A percentile compares a stretch with the other conserved stretches of the same genome.
These are phyloP conservation scores for Pelargonium citronellum DNA, from an alignment of 441 rosid species.

Conservation along the genomic window DNA sequence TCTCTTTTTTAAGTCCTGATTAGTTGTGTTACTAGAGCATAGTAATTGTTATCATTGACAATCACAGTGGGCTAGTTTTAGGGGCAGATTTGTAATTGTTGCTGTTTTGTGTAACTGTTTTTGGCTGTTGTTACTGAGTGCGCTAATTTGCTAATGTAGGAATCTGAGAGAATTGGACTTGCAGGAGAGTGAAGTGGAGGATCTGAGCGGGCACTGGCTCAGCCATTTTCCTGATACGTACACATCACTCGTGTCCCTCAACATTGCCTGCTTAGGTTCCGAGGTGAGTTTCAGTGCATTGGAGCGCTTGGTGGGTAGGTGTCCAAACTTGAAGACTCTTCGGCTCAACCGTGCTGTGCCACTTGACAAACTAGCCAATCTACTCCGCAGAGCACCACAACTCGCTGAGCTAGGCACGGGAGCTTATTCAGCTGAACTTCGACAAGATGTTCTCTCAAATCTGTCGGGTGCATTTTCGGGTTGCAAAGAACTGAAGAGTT, in stretches of 20 bases:
- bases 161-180: constrained; percentile 75
- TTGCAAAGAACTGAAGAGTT: constrained; percentile 54
- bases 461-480: constrained; percentile 39
- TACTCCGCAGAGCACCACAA: constrained; percentile 58
- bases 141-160: constrained; percentile 32
- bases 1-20: too few species aligned
- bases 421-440: constrained; percentile 53
- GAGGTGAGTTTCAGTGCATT: constrained; percentile 64
- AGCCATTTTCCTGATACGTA: constrained; percentile 69
- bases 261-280: constrained; percentile 86
- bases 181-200: constrained; percentile 88
- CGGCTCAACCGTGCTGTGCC: constrained; percentile 72
- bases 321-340: constrained; percentile 72
- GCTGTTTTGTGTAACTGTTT: too few species aligned
- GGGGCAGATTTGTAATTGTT: too few species aligned
- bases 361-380: constrained; percentile 50
- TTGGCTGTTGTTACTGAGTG: background rate
- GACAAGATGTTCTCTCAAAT: constrained; percentile 44
- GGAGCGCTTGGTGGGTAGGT: constrained; percentile 79
- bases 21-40: too few species aligned
- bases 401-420: constrained; percentile 74
- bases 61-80: too few species aligned
- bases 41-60: too few species aligned
- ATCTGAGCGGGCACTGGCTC: constrained; percentile 82
- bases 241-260: constrained; percentile 68